Conservation (phyloP, 176 grass and related monocot species). For the Triticum monococcum region DNA sequence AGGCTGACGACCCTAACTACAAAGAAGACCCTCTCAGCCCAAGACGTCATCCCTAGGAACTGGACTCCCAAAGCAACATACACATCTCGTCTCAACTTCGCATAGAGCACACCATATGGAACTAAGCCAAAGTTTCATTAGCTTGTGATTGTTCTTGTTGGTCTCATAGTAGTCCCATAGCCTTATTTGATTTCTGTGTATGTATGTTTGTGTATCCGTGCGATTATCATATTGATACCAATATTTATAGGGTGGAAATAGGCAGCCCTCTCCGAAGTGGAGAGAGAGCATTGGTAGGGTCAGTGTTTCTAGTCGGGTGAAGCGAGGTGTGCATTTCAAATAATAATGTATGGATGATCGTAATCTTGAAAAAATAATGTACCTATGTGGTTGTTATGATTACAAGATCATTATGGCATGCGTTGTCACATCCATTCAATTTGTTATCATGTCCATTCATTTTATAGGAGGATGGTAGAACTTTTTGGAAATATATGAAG, state of each 20-base stretch:
- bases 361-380: too few relatives aligned
- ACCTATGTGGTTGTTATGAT: neutral
- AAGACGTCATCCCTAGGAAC: conserved; percentile 85
- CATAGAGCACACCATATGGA: neutral
- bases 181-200: neutral
- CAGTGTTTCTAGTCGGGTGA: neutral
- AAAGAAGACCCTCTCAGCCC: conserved; percentile 68
- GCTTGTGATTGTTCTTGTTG: neutral
- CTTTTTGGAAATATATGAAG: neutral
- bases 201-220: neutral
- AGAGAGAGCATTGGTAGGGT: neutral
- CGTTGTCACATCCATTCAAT: too few relatives aligned
- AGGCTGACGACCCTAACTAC: conserved; percentile 72
- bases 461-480: neutral
- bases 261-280: neutral
- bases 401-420: neutral
- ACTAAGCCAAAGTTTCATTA: neutral
- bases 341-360: neutral
- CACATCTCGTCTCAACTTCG: conserved; percentile 89
- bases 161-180: neutral
- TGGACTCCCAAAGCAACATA: conserved; percentile 95
- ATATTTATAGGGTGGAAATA: neutral
- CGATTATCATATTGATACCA: neutral
- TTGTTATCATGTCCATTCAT: neutral
- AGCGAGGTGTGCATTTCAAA: neutral